These are phyloP conservation scores for Alternaria longipes DNA, from an alignment of 2,329 filamentous ascomycete species.

Conservation along the genomic window DNA sequence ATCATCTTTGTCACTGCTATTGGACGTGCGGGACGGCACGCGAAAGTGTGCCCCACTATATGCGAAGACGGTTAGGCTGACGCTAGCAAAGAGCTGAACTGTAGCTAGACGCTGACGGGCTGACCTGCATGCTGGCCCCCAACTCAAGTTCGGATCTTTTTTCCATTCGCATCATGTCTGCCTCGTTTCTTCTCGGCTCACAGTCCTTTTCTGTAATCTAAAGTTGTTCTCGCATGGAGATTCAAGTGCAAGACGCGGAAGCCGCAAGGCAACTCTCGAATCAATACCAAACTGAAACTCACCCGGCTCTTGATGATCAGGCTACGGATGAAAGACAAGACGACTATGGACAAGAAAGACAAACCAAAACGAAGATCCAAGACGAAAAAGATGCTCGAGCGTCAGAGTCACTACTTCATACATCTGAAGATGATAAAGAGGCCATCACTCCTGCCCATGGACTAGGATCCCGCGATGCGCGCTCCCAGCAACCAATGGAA, in stretches of 20 bases:
- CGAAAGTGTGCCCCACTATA: background rate
- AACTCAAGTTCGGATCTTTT: background rate
- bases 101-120: background rate
- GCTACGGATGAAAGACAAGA: too few relatives aligned
- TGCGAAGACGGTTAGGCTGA: background rate
- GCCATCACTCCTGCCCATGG: too few relatives aligned
- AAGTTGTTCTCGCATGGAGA: background rate
- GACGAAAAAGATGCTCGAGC: too few relatives aligned
- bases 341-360: too few relatives aligned
- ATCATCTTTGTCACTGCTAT: too few relatives aligned
- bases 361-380: too few relatives aligned
- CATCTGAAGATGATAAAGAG: too few relatives aligned
- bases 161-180: background rate
- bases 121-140: background rate
- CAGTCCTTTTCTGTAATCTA: background rate
- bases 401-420: too few relatives aligned
- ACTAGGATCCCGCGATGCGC: too few relatives aligned
- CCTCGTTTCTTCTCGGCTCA: background rate
- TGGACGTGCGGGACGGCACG: background rate
- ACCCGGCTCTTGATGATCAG: too few relatives aligned
- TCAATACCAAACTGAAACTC: background rate
- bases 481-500: background rate
- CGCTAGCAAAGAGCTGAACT: slow-evolving; percentile 3
- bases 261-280: background rate
- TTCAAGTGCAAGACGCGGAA: background rate